These are phyloP conservation scores for Monascus ruber DNA, from an alignment of 2,329 filamentous ascomycete species.

Conservation along the genomic window DNA sequence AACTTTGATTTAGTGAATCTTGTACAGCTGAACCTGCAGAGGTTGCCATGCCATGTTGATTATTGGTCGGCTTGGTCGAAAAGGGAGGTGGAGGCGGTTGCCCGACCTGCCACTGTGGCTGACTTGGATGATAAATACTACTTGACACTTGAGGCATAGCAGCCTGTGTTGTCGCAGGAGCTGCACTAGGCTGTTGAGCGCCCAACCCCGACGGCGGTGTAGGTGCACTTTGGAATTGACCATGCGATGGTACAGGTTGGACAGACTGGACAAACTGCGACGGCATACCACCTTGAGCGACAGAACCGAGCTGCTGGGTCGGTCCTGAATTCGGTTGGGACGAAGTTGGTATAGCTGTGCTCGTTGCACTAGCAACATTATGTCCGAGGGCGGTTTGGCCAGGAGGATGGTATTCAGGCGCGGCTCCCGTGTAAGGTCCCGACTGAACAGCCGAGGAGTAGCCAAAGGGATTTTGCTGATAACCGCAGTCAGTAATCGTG, in stretches of 20 bases:
- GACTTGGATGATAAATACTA: not conserved
- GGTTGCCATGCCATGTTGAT: not conserved
- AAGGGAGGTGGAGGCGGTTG: not conserved
- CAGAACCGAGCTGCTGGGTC: not conserved
- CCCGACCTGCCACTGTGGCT: slow-evolving; percentile 8
- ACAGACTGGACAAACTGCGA: not conserved
- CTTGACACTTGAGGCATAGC: not conserved
- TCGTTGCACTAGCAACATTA: not conserved
- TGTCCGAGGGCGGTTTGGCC: slow-evolving; percentile 2
- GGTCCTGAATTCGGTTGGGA: not conserved
- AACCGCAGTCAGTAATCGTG: not conserved
- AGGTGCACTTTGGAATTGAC: no score
- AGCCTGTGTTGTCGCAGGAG: slow-evolving; percentile 1
- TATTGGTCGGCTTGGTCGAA: not conserved
- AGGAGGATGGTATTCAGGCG: slow-evolving; percentile 7
- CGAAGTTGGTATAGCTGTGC: not conserved
- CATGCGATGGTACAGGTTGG: no score
- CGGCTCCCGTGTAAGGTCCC: slow-evolving; percentile 5
- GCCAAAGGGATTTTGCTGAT: slow-evolving; percentile 6
- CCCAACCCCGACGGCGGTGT: not conserved
- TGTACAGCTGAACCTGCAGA: not conserved
- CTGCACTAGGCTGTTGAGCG: slow-evolving; percentile 2
- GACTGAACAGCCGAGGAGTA: slow-evolving; percentile 6
- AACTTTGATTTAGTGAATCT: not conserved
- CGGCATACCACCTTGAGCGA: slow-evolving; percentile 1